Evolutionary conservation across 1,284 basidiomycete species (phyloP).

Genomic region (Entoloma clypeatum): DNA sequence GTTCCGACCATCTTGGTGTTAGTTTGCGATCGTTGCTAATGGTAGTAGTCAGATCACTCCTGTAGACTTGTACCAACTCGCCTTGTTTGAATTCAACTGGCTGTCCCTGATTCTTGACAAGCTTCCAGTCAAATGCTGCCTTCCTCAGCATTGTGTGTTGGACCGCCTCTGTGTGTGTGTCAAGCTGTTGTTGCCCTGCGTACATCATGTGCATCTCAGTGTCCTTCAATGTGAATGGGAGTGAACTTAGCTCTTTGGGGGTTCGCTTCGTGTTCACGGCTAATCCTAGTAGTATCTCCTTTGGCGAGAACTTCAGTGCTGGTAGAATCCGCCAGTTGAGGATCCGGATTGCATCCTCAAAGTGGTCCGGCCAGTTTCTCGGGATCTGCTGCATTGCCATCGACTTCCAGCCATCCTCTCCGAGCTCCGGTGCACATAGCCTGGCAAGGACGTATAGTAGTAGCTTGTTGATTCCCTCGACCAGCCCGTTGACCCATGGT

Average conservation of each 20-base stretch:
- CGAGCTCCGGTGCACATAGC: too few relatives aligned
- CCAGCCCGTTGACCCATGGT: too few relatives aligned
- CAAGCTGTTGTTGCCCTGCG: slow-evolving; percentile 23
- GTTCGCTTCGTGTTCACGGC: slow-evolving; percentile 25
- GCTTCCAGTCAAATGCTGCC: slow-evolving; percentile 16
- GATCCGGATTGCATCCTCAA: slow-evolving; percentile 23
- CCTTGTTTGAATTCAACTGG: slow-evolving; percentile 7
- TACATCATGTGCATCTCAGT: slow-evolving; percentile 20
- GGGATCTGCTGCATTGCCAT: slow-evolving; percentile 11
- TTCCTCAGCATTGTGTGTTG: slow-evolving; percentile 19
- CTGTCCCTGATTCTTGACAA: slow-evolving; percentile 2
- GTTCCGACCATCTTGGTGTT: slow-evolving; percentile 24
- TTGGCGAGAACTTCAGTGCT: too few relatives aligned
- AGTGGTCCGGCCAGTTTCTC: slow-evolving; percentile 27
- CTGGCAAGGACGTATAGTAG: too few relatives aligned
- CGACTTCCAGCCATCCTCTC: too few relatives aligned
- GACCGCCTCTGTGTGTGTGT: slow-evolving; percentile 20
- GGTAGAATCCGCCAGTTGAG: too few relatives aligned
- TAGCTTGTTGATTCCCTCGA: too few relatives aligned
- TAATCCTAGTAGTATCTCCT: slow-evolving; percentile 26
- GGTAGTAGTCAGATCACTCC: slow-evolving; percentile 16
- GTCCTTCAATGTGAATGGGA: background rate
- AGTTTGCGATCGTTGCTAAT: slow-evolving; percentile 23
- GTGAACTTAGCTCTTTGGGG: background rate
- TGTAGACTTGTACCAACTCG: slow-evolving; percentile 14